A percentile compares a stretch with the other conserved stretches of the same genome.
These are phyloP conservation scores for Macadamia integrifolia DNA, from an alignment of 164 flowering plant genomes.

Conservation along the genomic window DNA sequence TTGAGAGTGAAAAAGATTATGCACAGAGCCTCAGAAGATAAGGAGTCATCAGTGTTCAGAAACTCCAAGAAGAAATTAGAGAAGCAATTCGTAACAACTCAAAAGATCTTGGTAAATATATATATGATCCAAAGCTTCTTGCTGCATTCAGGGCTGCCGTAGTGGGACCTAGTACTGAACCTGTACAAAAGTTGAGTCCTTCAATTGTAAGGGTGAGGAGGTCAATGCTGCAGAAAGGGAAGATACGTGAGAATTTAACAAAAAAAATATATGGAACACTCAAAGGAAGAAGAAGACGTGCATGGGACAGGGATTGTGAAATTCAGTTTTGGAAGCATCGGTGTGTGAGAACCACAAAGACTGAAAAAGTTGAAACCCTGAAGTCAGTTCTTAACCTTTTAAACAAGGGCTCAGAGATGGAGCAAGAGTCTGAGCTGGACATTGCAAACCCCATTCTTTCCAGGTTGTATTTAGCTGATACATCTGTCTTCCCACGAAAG, in stretches of 20 bases:
- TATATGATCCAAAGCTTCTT: conserved; percentile 78
- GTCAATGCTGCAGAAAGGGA: conserved; percentile 74
- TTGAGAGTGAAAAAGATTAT: conserved; percentile 88
- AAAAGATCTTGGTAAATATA: conserved; percentile 37
- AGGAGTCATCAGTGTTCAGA: conserved; percentile 62
- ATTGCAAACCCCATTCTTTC: conserved; percentile 62
- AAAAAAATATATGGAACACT: conserved; percentile 73
- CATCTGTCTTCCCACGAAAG: conserved; percentile 81
- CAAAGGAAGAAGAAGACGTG: conserved; percentile 68
- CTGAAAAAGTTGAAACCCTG: conserved; percentile 79
- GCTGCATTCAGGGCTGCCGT: conserved; percentile 84
- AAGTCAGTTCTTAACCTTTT: conserved; percentile 81
- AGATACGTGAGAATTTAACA: conserved; percentile 77
- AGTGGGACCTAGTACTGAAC: conserved; percentile 46
- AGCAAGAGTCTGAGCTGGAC: conserved; percentile 28
- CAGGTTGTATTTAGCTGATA: conserved; percentile 86
- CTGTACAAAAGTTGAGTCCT: conserved; percentile 33
- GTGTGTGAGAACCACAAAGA: conserved; percentile 43
- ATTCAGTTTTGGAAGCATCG: conserved; percentile 96
- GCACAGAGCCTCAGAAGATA: conserved; percentile 57
- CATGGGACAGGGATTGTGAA: conserved; percentile 94
- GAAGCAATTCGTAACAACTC: conserved; percentile 67
- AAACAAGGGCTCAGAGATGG: conserved; percentile 30
- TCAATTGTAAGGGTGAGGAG: conserved; percentile 50
- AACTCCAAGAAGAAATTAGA: conserved; percentile 72